Evolutionary conservation across 2,329 filamentous ascomycete species (phyloP).

Genomic region (Ceratocystis papillata): DNA sequence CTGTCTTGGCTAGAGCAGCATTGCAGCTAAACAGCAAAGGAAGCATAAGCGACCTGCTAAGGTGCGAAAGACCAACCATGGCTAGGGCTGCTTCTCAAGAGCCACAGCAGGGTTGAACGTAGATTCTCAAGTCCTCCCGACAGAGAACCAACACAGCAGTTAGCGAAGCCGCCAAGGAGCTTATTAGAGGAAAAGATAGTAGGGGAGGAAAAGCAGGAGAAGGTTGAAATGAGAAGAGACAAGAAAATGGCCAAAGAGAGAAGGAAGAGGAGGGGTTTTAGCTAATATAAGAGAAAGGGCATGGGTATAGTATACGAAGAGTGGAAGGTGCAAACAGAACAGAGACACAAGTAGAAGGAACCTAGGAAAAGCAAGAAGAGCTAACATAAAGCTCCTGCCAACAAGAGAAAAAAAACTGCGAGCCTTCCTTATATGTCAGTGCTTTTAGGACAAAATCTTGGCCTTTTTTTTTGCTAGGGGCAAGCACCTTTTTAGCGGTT

Average conservation of each 20-base stretch:
- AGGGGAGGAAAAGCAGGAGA: neutral
- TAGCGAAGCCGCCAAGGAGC: neutral
- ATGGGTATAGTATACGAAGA: neutral
- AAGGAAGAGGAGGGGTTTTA: neutral
- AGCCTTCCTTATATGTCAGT: constrained; percentile 19
- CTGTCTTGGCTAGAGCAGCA: constrained; percentile 30
- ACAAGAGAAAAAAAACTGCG: constrained; percentile 1
- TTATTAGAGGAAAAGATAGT: neutral
- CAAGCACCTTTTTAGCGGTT: constrained; percentile 4
- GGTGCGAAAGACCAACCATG: constrained; percentile 10
- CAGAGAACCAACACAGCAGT: neutral
- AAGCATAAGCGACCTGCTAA: constrained; percentile 17
- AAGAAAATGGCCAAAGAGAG: neutral
- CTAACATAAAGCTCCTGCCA: neutral
- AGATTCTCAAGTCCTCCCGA: neutral
- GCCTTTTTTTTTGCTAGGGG: neutral
- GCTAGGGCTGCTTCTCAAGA: constrained; percentile 1
- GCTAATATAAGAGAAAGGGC: neutral
- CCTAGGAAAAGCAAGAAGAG: neutral
- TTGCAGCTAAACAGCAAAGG: constrained; percentile 28
- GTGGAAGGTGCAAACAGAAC: constrained; percentile 1
- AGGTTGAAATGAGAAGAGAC: neutral
- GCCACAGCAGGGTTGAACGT: constrained; percentile 12
- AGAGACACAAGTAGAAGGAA: neutral
- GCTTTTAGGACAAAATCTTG: neutral